Evolutionary conservation across 2,329 filamentous ascomycete species (phyloP).

Genomic region (Tolypocladium paradoxum): DNA sequence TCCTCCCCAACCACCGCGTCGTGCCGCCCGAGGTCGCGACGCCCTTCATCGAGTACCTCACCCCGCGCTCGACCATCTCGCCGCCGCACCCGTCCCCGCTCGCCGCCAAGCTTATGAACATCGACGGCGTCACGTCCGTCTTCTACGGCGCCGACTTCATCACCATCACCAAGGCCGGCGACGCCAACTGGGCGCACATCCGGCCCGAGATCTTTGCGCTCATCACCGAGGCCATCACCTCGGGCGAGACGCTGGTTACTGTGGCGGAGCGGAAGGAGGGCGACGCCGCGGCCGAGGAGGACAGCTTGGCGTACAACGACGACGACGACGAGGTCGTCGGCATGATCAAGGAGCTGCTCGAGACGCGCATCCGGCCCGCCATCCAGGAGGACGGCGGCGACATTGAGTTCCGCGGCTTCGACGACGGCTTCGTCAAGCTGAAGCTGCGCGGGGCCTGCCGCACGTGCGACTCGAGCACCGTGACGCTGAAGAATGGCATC

Average conservation of each 20-base stretch:
- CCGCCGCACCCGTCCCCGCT: slow-evolving; percentile 86
- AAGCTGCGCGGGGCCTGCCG: slow-evolving; percentile 89
- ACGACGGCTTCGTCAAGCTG: slow-evolving; percentile 67
- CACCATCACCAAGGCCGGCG: slow-evolving; percentile 82
- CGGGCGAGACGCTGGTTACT: slow-evolving; percentile 71
- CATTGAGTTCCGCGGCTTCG: slow-evolving; percentile 88
- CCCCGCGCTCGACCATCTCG: slow-evolving; percentile 75
- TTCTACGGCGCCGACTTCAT: slow-evolving; percentile 96
- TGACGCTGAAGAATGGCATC: slow-evolving; percentile 94
- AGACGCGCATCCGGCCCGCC: slow-evolving; percentile 86
- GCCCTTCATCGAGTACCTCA: slow-evolving; percentile 85
- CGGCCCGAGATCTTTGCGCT: slow-evolving; percentile 92
- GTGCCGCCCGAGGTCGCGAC: slow-evolving; percentile 63
- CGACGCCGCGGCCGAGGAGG: slow-evolving; percentile 36
- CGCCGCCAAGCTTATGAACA: slow-evolving; percentile 79
- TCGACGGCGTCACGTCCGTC: slow-evolving; percentile 88
- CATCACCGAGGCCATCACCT: slow-evolving; percentile 85
- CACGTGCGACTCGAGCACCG: slow-evolving; percentile 93
- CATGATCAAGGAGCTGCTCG: slow-evolving; percentile 97
- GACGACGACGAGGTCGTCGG: slow-evolving; percentile 89
- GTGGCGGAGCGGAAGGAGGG: slow-evolving; percentile 50
- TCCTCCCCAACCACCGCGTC: slow-evolving; percentile 80
- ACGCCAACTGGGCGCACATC: slow-evolving; percentile 87
- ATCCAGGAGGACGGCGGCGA: slow-evolving; percentile 98
- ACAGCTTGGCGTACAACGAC: slow-evolving; percentile 74